A percentile compares a stretch with the other conserved stretches of the same genome.
phyloP scores from a whole-genome alignment of 805 yeast species.

The Saccharomyces mikatae region DNA sequence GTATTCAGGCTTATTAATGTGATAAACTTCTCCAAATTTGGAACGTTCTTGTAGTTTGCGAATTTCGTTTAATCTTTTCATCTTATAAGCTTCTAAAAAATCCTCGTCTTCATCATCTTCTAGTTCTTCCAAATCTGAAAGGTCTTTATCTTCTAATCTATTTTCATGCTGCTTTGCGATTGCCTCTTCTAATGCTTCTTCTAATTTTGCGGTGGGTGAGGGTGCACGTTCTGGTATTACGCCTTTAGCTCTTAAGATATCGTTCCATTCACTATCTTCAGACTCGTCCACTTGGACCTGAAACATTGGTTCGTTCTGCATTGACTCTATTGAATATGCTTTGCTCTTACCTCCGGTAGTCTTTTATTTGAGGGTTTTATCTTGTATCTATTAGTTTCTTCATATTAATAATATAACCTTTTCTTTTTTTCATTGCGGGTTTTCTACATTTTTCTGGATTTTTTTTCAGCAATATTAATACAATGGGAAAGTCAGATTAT shows the following conservation, averaged over 20 bases:
- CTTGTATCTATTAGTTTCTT: background rate
- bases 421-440: background rate
- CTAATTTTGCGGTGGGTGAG: constrained; percentile 79
- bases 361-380: background rate
- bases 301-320: constrained; percentile 46
- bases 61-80: constrained; percentile 70
- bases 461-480: constrained; percentile 1
- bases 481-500: background rate
- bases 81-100: constrained; percentile 68
- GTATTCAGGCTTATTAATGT: constrained; percentile 83
- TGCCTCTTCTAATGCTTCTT: constrained; percentile 82
- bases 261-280: constrained; percentile 99
- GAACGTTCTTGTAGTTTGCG: constrained; percentile 46
- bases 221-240: constrained; percentile 88
- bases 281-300: constrained; percentile 87
- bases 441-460: constrained; percentile 2
- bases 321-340: constrained; percentile 1
- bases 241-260: constrained; percentile 81
- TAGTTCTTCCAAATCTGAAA: constrained; percentile 76
- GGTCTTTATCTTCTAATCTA: constrained; percentile 64
- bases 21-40: constrained; percentile 67
- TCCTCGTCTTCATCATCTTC: constrained; percentile 95
- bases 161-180: constrained; percentile 71
- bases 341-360: background rate
- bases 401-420: background rate